Evolutionary conservation across 78 protist species (phyloP).

Genomic region (Dictyostelium intermedium): DNA sequence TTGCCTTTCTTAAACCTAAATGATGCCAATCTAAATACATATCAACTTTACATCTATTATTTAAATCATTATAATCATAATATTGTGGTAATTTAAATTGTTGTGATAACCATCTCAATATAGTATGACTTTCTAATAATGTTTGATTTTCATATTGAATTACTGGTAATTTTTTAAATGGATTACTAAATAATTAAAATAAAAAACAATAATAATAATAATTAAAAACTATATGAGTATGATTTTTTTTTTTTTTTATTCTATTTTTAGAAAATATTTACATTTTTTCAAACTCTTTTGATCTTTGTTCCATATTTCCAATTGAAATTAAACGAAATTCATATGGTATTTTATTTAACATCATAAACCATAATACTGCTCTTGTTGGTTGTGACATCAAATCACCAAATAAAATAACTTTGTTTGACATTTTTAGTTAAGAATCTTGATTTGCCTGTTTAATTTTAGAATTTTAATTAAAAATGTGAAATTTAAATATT

Average conservation of each 20-base stretch:
- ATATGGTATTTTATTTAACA: background rate
- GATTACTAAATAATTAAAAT: background rate
- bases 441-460: too few relatives aligned
- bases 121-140: constrained; percentile 1
- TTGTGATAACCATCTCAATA: background rate
- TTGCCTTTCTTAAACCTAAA: background rate
- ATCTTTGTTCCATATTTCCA: background rate
- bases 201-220: background rate
- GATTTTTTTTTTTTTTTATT: background rate
- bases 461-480: too few relatives aligned
- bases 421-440: background rate
- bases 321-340: background rate
- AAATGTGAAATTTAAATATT: background rate
- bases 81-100: background rate
- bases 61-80: background rate
- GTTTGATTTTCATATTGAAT: background rate
- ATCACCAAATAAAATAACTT: background rate
- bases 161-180: constrained; percentile 14
- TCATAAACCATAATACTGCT: background rate
- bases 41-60: background rate
- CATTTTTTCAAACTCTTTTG: constrained; percentile 25
- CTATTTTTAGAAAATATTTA: background rate
- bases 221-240: too few relatives aligned
- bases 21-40: constrained; percentile 46
- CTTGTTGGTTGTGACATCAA: constrained; percentile 7